Conservation (phyloP, 495 filamentous ascomycete species). For the Evansstolkia leycettana region DNA sequence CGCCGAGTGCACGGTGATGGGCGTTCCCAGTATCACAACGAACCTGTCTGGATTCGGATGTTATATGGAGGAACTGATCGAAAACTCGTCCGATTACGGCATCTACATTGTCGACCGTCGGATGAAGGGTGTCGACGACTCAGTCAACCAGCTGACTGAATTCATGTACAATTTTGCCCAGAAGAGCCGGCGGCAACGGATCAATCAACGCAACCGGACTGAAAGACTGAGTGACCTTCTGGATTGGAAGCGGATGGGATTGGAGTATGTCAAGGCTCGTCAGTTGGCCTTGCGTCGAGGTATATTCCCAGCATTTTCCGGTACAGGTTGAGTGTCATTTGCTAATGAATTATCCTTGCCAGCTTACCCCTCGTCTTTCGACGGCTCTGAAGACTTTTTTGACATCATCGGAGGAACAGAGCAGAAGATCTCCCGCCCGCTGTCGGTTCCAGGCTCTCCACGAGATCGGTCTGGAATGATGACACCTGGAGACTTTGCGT, state of each 20-base stretch:
- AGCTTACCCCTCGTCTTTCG: constrained; percentile 84
- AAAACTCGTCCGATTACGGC: constrained; percentile 94
- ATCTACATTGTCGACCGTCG: constrained; percentile 98
- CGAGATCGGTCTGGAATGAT: constrained; percentile 91
- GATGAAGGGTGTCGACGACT: constrained; percentile 92
- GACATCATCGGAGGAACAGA: constrained; percentile 82
- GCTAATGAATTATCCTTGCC: background rate
- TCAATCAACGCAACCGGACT: constrained; percentile 97
- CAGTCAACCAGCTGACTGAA: constrained; percentile 83
- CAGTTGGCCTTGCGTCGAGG: constrained; percentile 81
- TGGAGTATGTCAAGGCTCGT: constrained; percentile 97
- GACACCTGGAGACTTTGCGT: constrained; percentile 97
- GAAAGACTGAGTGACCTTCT: constrained; percentile 88
- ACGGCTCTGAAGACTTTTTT: constrained; percentile 59
- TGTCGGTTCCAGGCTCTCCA: constrained; percentile 88
- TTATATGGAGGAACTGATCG: constrained; percentile 98
- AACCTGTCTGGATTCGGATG: constrained; percentile 97
- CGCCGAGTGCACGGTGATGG: constrained; percentile 98
- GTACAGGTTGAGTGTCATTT: constrained; percentile 1
- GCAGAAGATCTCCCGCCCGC: constrained; percentile 83
- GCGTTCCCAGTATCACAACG: constrained; percentile 95
- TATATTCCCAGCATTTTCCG: constrained; percentile 13
- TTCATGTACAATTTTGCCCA: constrained; percentile 93
- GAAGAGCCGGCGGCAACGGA: constrained; percentile 90
- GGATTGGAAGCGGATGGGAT: constrained; percentile 98